Evolutionary conservation across 2,329 filamentous ascomycete genomes (phyloP).

Genomic region (Trichophyton simii): DNA sequence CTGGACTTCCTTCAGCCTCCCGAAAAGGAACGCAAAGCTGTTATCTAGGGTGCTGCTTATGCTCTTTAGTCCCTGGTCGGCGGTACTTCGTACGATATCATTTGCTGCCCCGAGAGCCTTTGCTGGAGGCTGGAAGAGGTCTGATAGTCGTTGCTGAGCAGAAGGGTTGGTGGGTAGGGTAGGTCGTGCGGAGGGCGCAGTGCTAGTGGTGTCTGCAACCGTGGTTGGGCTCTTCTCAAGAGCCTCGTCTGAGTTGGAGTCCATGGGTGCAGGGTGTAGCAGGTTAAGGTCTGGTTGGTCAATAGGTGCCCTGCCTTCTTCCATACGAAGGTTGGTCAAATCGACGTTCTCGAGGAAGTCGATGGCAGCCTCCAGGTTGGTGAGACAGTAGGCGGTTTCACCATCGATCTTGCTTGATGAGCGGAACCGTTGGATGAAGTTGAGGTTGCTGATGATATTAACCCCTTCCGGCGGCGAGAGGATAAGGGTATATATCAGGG

Average conservation of each 20-base stretch:
- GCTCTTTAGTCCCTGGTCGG: slow-evolving; percentile 82
- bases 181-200: slow-evolving; percentile 13
- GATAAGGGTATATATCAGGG: slow-evolving; percentile 90
- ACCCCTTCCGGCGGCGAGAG: slow-evolving; percentile 76
- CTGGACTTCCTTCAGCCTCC: slow-evolving; percentile 60
- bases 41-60: slow-evolving; percentile 83
- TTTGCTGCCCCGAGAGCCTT: slow-evolving; percentile 70
- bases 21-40: slow-evolving; percentile 87
- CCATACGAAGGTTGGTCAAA: slow-evolving; percentile 69
- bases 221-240: slow-evolving; percentile 11
- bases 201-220: slow-evolving; percentile 16
- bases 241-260: slow-evolving; percentile 2
- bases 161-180: slow-evolving; percentile 26
- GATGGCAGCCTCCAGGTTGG: slow-evolving; percentile 88
- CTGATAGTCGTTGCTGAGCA: slow-evolving; percentile 66
- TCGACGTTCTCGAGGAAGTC: slow-evolving; percentile 94
- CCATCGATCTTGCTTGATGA: slow-evolving; percentile 77
- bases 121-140: slow-evolving; percentile 72
- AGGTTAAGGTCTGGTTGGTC: slow-evolving; percentile 2
- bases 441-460: slow-evolving; percentile 84
- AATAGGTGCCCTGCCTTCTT: slow-evolving; percentile 40
- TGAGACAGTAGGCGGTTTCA: slow-evolving; percentile 90
- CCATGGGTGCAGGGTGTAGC: slow-evolving; percentile 15
- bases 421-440: slow-evolving; percentile 86
- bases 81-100: slow-evolving; percentile 73